Evolutionary conservation across 1,284 basidiomycete species (phyloP).

Genomic region (Malassezia sympodialis): DNA sequence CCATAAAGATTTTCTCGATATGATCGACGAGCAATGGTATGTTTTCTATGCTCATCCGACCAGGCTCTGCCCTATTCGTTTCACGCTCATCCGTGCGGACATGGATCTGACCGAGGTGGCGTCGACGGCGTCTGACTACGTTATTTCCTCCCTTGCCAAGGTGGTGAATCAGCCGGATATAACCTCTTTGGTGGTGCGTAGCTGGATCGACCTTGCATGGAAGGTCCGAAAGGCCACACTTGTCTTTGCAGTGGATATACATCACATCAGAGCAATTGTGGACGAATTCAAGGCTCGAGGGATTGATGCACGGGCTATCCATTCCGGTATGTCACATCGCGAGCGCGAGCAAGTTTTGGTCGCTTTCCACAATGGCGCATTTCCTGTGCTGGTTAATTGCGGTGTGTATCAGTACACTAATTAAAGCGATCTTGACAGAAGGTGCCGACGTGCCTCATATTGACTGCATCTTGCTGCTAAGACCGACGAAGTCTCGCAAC

Average conservation of each 20-base stretch:
- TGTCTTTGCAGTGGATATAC: constrained; percentile 77
- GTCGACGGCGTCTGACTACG: constrained; percentile 25
- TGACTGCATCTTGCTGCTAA: constrained; percentile 72
- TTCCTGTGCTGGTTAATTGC: constrained; percentile 84
- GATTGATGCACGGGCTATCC: constrained; percentile 74
- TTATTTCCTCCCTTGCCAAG: constrained; percentile 26
- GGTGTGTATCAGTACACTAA: constrained; percentile 34
- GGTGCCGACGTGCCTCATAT: constrained; percentile 52
- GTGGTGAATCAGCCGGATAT: constrained; percentile 37
- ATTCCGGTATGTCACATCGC: constrained; percentile 57
- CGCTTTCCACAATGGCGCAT: constrained; percentile 63
- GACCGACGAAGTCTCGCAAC: constrained; percentile 71
- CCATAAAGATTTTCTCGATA: constrained; percentile 76
- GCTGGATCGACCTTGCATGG: constrained; percentile 35
- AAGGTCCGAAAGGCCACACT: constrained; percentile 65
- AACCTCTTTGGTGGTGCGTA: constrained; percentile 36
- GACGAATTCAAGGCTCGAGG: constrained; percentile 64
- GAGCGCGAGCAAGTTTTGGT: constrained; percentile 62
- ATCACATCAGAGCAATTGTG: constrained; percentile 71
- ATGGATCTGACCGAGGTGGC: constrained; percentile 29
- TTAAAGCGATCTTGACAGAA: constrained; percentile 60
- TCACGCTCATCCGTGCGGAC: constrained; percentile 38
- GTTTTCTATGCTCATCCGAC: not conserved
- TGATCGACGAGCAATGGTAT: constrained; percentile 85
- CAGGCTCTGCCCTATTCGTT: constrained; percentile 41